Evolutionary conservation across 2,329 filamentous ascomycete species (phyloP).

Genomic region (Penicillium sp.): DNA sequence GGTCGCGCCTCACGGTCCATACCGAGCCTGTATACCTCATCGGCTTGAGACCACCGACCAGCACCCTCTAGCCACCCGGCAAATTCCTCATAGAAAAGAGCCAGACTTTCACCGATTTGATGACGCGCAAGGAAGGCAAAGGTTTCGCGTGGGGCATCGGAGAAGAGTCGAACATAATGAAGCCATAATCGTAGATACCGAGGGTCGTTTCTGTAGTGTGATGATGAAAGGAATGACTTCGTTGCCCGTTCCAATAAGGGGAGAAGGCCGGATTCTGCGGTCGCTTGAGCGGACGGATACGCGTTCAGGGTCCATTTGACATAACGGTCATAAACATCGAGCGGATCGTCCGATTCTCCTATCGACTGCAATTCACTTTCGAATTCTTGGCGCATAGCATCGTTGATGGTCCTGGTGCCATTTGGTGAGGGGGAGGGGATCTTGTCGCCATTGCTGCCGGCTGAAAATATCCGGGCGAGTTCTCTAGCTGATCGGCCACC

Average conservation of each 20-base stretch:
- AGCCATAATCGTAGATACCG: constrained; percentile 93
- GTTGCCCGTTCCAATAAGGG: constrained; percentile 89
- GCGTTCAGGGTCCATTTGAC: constrained; percentile 95
- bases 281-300: constrained; percentile 91
- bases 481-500: constrained; percentile 86
- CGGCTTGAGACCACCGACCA: constrained; percentile 82
- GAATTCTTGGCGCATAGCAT: constrained; percentile 76
- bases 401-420: constrained; percentile 73
- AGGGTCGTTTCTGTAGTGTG: constrained; percentile 92
- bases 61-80: constrained; percentile 86
- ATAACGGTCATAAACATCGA: constrained; percentile 94
- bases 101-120: constrained; percentile 78
- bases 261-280: constrained; percentile 83
- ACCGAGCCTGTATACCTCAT: constrained; percentile 88
- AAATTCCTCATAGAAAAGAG: constrained; percentile 96
- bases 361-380: constrained; percentile 78
- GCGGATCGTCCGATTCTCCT: constrained; percentile 85
- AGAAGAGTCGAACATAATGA: constrained; percentile 88
- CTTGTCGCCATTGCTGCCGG: constrained; percentile 47
- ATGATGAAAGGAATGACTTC: constrained; percentile 77
- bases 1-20: constrained; percentile 86
- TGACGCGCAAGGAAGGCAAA: constrained; percentile 90
- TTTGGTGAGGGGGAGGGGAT: constrained; percentile 64
- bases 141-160: constrained; percentile 86
- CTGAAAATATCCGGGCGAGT: constrained; percentile 70